Evolutionary conservation across 1,284 basidiomycete species (phyloP).

Genomic region (Stereum hirsutum): DNA sequence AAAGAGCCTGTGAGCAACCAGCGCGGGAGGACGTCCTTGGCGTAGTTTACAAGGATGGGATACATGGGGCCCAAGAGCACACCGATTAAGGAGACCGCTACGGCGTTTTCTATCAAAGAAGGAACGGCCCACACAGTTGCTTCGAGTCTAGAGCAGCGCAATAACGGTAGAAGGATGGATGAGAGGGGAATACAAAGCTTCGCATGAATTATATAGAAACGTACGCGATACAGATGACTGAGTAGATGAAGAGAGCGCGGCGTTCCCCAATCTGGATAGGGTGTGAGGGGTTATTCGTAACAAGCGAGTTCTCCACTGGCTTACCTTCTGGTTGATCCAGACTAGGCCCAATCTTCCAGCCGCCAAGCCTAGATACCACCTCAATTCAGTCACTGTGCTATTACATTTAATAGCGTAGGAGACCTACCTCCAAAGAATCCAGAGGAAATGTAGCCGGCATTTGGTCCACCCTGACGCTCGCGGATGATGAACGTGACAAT

Average conservation of each 20-base stretch:
- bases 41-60: constrained; percentile 56
- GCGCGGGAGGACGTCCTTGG: constrained; percentile 45
- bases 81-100: constrained; percentile 51
- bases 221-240: constrained; percentile 41
- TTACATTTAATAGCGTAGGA: neutral
- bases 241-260: constrained; percentile 42
- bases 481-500: constrained; percentile 47
- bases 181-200: neutral
- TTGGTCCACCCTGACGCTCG: constrained; percentile 22
- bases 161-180: neutral
- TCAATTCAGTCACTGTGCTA: neutral
- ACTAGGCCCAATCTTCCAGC: constrained; percentile 45
- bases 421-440: constrained; percentile 25
- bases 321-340: constrained; percentile 48
- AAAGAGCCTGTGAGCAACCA: constrained; percentile 59
- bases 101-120: constrained; percentile 46
- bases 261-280: constrained; percentile 41
- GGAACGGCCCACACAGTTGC: constrained; percentile 57
- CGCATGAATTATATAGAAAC: constrained; percentile 12
- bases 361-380: constrained; percentile 34
- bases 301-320: constrained; percentile 2
- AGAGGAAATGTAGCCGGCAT: constrained; percentile 26
- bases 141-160: constrained; percentile 33
- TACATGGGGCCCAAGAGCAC: constrained; percentile 38
- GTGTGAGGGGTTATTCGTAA: neutral